phyloP scores from a whole-genome alignment of 148 eudicot species.

The Rhododendron simsii region DNA sequence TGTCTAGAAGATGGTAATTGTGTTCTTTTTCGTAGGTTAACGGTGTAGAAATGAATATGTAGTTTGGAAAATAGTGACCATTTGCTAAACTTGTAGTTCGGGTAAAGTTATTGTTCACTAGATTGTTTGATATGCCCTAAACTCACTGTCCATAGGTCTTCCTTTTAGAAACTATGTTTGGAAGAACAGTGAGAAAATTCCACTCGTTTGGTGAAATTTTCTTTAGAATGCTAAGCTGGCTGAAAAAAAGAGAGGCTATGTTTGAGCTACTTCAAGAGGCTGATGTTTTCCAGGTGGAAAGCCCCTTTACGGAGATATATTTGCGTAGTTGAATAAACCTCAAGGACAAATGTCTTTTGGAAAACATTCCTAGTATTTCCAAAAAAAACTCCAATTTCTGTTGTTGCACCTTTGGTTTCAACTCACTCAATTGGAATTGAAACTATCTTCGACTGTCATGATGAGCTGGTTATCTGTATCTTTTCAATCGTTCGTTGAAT shows the following conservation, averaged over 20 bases:
- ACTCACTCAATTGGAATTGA: background rate
- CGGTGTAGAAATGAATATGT: too few species aligned
- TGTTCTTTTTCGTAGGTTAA: background rate
- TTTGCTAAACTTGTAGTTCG: too few species aligned
- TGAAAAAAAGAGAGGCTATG: background rate
- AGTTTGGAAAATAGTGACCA: too few species aligned
- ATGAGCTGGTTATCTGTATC: background rate
- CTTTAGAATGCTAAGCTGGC: background rate
- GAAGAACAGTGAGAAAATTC: background rate
- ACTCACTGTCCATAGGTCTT: background rate
- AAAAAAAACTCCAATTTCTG: too few species aligned
- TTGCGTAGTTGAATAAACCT: background rate
- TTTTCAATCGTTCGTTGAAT: too few species aligned
- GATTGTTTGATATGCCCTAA: background rate
- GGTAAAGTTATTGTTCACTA: too few species aligned
- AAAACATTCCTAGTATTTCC: background rate
- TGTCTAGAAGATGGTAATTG: background rate
- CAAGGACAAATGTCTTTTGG: background rate
- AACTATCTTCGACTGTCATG: background rate
- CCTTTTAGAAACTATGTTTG: background rate
- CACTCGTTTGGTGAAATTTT: background rate
- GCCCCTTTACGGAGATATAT: background rate
- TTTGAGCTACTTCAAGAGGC: background rate
- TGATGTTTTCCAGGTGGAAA: background rate
- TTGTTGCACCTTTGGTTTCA: background rate